Conservation (phyloP, 2,329 filamentous ascomycete genomes). For the Sporothrix brasiliensis region DNA sequence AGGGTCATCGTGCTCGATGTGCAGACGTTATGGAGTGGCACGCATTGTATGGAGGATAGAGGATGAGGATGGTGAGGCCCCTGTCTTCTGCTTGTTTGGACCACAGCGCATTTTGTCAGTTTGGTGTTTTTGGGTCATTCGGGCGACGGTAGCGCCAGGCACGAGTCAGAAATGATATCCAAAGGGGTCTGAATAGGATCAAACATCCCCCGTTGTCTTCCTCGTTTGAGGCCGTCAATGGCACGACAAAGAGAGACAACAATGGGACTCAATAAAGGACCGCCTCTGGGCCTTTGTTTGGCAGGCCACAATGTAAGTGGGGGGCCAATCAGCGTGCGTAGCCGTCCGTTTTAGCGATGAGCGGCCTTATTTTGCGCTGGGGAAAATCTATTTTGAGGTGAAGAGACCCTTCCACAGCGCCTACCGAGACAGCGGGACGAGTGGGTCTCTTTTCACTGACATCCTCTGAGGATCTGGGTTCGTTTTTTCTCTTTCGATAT, state of each 20-base stretch:
- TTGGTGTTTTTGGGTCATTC: neutral
- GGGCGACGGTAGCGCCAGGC: neutral
- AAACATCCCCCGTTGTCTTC: too few relatives aligned
- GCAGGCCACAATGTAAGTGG: conserved; percentile 25
- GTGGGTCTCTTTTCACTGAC: neutral
- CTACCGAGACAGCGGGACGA: conserved; percentile 11
- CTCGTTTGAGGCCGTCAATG: conserved; percentile 13
- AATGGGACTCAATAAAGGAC: neutral
- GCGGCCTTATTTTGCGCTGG: conserved; percentile 1
- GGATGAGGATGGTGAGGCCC: neutral
- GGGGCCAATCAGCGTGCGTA: conserved; percentile 18
- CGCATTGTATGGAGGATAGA: neutral
- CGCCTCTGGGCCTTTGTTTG: conserved; percentile 23
- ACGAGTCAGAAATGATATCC: too few relatives aligned
- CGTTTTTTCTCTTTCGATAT: neutral
- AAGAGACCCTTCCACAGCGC: neutral
- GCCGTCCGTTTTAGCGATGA: neutral
- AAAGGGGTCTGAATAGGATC: too few relatives aligned
- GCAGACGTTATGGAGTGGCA: neutral
- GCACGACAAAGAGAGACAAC: neutral
- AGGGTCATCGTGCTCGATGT: neutral
- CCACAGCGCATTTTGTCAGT: neutral
- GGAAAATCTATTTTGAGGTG: conserved; percentile 16
- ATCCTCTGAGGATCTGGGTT: neutral
- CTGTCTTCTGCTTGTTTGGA: neutral